These are phyloP conservation scores for Selenicereus undatus DNA, from an alignment of 148 eudicot genomes.

Conservation along the genomic window DNA sequence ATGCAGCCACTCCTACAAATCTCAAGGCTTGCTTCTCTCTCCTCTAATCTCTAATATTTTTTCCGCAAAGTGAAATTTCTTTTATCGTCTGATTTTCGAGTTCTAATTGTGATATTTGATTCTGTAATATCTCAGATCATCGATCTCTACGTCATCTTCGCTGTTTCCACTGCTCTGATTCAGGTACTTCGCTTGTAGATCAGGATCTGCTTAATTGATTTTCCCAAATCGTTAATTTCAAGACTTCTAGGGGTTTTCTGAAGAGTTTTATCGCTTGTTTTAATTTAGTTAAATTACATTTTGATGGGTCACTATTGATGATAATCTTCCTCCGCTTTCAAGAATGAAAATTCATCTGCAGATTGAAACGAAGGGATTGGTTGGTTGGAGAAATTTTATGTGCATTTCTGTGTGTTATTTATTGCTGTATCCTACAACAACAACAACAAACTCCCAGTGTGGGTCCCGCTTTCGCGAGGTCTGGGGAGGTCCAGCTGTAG, in stretches of 20 bases:
- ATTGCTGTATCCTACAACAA: too few species aligned
- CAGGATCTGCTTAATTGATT: conserved; percentile 6
- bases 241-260: background rate
- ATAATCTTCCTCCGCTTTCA: background rate
- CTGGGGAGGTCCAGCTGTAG: too few species aligned
- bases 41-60: background rate
- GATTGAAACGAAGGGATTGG: too few species aligned
- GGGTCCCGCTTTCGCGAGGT: too few species aligned
- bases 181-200: conserved; percentile 48
- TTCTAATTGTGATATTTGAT: background rate
- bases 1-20: conserved; percentile 63
- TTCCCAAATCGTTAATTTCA: background rate
- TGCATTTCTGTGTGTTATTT: too few species aligned
- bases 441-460: too few species aligned
- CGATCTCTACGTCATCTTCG: conserved; percentile 69
- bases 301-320: background rate
- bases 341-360: too few species aligned
- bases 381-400: too few species aligned
- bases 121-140: conserved; percentile 50
- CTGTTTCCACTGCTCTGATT: conserved; percentile 63
- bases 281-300: background rate
- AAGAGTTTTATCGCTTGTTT: too few species aligned
- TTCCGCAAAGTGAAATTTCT: background rate
- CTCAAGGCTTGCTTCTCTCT: conserved; percentile 51
- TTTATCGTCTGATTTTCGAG: background rate